These are phyloP conservation scores for Xylariaceae sp. DNA, from an alignment of 2,329 filamentous ascomycete genomes.

Conservation along the genomic window DNA sequence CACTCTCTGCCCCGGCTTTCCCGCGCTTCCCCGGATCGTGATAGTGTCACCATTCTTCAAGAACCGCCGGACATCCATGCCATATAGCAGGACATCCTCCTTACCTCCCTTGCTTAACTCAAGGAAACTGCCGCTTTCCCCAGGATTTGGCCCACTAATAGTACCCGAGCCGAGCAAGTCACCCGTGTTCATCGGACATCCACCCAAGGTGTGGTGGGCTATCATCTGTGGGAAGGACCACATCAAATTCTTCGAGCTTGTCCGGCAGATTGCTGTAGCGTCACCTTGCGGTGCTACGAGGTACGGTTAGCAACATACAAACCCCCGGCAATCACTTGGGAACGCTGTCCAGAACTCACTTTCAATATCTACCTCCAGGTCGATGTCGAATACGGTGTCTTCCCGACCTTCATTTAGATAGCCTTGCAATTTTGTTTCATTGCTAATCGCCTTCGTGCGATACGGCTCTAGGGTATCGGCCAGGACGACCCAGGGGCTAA, in stretches of 20 bases:
- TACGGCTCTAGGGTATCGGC: constrained; percentile 65
- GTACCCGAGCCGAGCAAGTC: constrained; percentile 76
- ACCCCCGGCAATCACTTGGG: neutral
- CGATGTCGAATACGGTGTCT: constrained; percentile 62
- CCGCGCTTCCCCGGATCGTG: constrained; percentile 36
- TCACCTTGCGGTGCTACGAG: constrained; percentile 38
- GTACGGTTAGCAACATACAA: constrained; percentile 12
- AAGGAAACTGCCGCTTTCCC: constrained; percentile 39
- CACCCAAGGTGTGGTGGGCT: constrained; percentile 69
- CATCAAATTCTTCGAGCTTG: constrained; percentile 61
- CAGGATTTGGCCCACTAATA: constrained; percentile 47
- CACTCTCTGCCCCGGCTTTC: constrained; percentile 32
- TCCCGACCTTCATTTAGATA: constrained; percentile 54
- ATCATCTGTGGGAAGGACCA: constrained; percentile 83
- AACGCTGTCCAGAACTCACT: constrained; percentile 36
- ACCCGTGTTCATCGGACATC: constrained; percentile 67
- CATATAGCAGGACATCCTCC: constrained; percentile 36
- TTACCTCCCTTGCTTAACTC: constrained; percentile 44
- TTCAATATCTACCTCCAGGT: constrained; percentile 58
- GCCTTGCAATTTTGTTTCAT: constrained; percentile 32
- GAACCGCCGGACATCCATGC: constrained; percentile 39
- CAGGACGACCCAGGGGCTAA: constrained; percentile 74
- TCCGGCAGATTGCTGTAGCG: constrained; percentile 53
- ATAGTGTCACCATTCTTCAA: constrained; percentile 43
- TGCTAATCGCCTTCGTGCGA: constrained; percentile 31